phyloP scores from a whole-genome alignment of 768 basidiomycete species.

The Termitomyces bulborhizus region DNA sequence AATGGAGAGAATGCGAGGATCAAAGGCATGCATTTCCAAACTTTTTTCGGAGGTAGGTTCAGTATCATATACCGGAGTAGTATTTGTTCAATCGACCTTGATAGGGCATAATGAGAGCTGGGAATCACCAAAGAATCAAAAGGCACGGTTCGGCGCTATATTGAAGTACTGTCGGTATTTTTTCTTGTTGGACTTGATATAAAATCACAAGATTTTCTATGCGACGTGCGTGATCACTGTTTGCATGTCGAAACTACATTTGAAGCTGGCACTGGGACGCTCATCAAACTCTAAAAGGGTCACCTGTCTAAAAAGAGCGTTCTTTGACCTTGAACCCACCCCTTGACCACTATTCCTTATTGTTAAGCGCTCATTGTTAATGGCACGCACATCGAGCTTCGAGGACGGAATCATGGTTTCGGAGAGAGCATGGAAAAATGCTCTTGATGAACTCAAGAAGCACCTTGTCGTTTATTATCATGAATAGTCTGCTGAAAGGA shows the following conservation, averaged over 20 bases:
- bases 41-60: constrained; percentile 66
- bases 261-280: neutral
- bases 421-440: neutral
- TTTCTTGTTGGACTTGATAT: too few species aligned
- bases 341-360: neutral
- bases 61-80: neutral
- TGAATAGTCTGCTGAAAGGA: neutral
- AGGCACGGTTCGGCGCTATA: constrained; percentile 44
- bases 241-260: neutral
- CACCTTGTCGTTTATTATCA: neutral
- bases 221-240: too few species aligned
- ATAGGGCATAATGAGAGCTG: constrained; percentile 50
- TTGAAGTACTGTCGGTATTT: neutral
- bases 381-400: neutral
- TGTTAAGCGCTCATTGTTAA: neutral
- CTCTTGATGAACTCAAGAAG: neutral
- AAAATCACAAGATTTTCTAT: too few species aligned
- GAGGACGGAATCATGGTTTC: neutral
- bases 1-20: constrained; percentile 37
- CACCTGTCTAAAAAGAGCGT: neutral
- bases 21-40: constrained; percentile 69
- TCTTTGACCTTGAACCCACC: neutral
- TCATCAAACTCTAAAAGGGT: neutral
- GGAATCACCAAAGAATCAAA: constrained; percentile 54
- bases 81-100: neutral